Base-by-base conservation (phyloP, 1,284 basidiomycete genomes). In the Tilletia caries region DNA sequence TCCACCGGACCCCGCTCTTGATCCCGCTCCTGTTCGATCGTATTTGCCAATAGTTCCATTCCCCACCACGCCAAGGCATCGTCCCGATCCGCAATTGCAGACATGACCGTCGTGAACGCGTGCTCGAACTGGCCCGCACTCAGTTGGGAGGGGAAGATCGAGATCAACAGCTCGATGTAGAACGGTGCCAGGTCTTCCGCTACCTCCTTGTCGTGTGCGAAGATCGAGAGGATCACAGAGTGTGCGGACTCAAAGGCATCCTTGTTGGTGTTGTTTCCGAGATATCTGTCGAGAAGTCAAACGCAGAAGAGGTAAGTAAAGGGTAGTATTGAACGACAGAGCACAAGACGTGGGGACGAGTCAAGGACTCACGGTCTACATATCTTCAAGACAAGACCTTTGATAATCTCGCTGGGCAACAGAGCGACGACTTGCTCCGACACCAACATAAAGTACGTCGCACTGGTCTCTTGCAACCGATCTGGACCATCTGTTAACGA, bases 241-340 rank as follows among this genome's bases (percentile, higher is more conserved):
- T 82, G 81, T 8, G 81, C 77, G 13, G 80, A 81, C 67, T 82
- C 81, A 44, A 82, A 82, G 2, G 81, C 71, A 32, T 80, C 78
- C 66, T 73, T 75, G 73, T 73, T 76, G 4, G 66, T 60, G 27
- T 76, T 73, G 66, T 79, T 71, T 41, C 76, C 73, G 32, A 81
- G 65, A 29, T 79, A 81, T 32, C 64, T 65, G 64, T 6, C 3
- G 20, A 25, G 18, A 54, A 2, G 6, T 1, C 13, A n/a, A n/a
- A n/a, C 29, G 25, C 20, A 10, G 13, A 1, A 41, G 20, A 2
- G 3, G 29, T 18, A 23, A 50, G 1, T 34, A 10, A 18, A 29
- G 48, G 10, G 25, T 50, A 8, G 2, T 12, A n/a, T 12, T 50
- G 48, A 50, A 15, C n/a, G 20, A 3, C 66, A 58, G 1, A 5